phyloP scores from a whole-genome alignment of 345 rosid species.

The Linum usitatissimum region DNA sequence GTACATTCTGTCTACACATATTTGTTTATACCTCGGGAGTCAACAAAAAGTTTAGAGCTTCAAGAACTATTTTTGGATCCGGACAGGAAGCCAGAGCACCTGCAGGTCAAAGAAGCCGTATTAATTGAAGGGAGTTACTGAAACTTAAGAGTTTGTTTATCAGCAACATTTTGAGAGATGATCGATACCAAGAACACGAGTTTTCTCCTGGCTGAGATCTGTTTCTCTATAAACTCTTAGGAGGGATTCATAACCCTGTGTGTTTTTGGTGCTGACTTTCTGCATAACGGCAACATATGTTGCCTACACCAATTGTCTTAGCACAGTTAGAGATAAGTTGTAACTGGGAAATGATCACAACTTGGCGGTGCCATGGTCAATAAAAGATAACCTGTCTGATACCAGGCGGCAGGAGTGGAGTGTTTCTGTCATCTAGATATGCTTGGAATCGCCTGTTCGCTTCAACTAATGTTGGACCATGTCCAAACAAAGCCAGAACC shows the following conservation, averaged over 20 bases:
- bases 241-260: slow-evolving; percentile 65
- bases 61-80: slow-evolving; percentile 48
- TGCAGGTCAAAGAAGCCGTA: slow-evolving; percentile 16
- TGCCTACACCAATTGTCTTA: slow-evolving; percentile 43
- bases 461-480: slow-evolving; percentile 58
- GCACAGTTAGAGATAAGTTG: slow-evolving; percentile 5
- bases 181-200: slow-evolving; percentile 64
- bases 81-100: slow-evolving; percentile 68
- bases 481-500: slow-evolving; percentile 66
- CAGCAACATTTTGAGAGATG: background rate
- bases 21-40: slow-evolving; percentile 53
- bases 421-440: slow-evolving; percentile 66
- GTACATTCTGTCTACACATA: background rate
- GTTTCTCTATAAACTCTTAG: slow-evolving; percentile 78
- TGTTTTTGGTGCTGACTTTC: slow-evolving; percentile 45
- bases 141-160: background rate
- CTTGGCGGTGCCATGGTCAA: background rate
- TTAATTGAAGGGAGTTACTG: background rate
- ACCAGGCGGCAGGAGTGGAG: slow-evolving; percentile 79
- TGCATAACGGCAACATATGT: slow-evolving; percentile 86
- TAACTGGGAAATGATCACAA: background rate
- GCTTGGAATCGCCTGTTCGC: slow-evolving; percentile 59
- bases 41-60: slow-evolving; percentile 63
- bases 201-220: slow-evolving; percentile 93
- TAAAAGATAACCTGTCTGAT: slow-evolving; percentile 45